phyloP scores from a whole-genome alignment of 2,329 filamentous ascomycete species.

The Curvularia lunata region DNA sequence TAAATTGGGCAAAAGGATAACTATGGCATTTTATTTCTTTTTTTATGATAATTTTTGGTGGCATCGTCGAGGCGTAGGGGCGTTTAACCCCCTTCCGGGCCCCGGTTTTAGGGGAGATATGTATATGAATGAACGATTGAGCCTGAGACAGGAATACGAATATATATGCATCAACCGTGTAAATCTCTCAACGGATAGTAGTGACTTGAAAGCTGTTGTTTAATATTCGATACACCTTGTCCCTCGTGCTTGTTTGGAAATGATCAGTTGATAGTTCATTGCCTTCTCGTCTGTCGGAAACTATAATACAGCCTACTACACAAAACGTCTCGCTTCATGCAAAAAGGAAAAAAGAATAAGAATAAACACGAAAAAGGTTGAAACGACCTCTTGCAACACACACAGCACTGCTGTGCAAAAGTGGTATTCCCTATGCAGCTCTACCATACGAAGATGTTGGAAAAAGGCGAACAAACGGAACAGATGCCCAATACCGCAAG shows the following conservation, averaged over 20 bases:
- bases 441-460: background rate
- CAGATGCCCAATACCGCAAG: background rate
- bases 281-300: background rate
- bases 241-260: background rate
- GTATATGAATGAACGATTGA: background rate
- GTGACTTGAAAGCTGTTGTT: too few relatives aligned
- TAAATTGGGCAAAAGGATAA: constrained; percentile 1
- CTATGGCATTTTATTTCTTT: background rate
- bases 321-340: background rate
- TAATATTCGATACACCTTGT: background rate
- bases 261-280: background rate
- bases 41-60: background rate
- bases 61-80: too few relatives aligned
- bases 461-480: background rate
- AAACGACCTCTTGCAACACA: background rate
- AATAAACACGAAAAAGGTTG: background rate
- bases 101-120: background rate
- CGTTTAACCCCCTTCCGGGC: background rate
- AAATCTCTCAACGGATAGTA: background rate
- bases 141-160: background rate
- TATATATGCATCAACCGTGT: background rate
- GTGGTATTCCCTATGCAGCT: background rate
- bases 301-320: background rate
- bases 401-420: constrained; percentile 5
- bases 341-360: background rate